Base-by-base conservation (phyloP, 441 rosid genomes). In the Hura crepitans region DNA sequence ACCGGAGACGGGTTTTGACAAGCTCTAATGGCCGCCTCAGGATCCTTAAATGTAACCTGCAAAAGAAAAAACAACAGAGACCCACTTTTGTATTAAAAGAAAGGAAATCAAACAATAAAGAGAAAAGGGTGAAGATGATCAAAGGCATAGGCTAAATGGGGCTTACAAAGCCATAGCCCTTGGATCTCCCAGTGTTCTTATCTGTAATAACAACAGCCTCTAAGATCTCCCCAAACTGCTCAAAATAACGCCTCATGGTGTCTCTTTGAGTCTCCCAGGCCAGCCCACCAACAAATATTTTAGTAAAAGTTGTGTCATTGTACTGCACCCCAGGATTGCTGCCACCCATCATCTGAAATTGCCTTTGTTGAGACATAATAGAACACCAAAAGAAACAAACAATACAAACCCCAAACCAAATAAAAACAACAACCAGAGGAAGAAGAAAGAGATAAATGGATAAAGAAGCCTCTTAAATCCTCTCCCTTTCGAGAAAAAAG, bases 121-220 rank as follows among this genome's bases (percentile, higher is more conserved):
- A 20, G 56, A 25, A 14, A 2, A 62, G 25, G 27, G 39, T 7
- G 62, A 47, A 20, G 35, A 9, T 62, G 62, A 53, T n/a, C n/a
- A n/a, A n/a, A n/a, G n/a, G n/a, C n/a, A n/a, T n/a, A n/a, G n/a
- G n/a, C n/a, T n/a, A n/a, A n/a, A n/a, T n/a, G n/a, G 27, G 35
- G 20, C 99, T 82, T 91, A 94, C 99, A 81, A 94, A 94, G 80
- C 99, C 99, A 62, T 94, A 94, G 77, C 99, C 99, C 81, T 89
- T 94, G 83, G 99, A 94, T 78, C 99, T 88, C 72, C 93, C 97
- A 8, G 94, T 90, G 77, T 85, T 87, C 82, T 94, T 94, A 74
- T 94, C 99, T 53, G 87, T 75, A 77, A 94, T 90, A 65, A 94
- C 99, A 35, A 89, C 96, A 3, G 99, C 99, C 78, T 94, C 99